These are phyloP conservation scores for Aaosphaeria arxii DNA, from an alignment of 2,329 filamentous ascomycete genomes.

Conservation along the genomic window DNA sequence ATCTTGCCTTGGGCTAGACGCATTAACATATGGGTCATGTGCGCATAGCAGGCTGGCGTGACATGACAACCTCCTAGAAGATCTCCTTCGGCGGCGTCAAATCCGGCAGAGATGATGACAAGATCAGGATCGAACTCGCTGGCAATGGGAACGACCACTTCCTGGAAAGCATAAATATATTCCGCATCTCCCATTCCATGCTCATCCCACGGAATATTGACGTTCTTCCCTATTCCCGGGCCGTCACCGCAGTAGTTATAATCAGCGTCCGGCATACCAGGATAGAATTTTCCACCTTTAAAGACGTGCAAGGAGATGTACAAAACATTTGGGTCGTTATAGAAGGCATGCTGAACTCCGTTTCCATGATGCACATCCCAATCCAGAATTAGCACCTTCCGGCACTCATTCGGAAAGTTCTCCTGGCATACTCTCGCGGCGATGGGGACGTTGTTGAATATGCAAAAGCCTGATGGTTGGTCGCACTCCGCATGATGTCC, in stretches of 20 bases:
- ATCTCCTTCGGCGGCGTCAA: constrained; percentile 92
- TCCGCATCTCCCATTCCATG: constrained; percentile 90
- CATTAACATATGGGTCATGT: constrained; percentile 99
- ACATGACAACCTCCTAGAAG: constrained; percentile 92
- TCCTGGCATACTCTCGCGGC: constrained; percentile 84
- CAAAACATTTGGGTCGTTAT: constrained; percentile 87
- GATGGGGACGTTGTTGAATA: constrained; percentile 97
- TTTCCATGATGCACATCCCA: constrained; percentile 85
- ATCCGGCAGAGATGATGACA: constrained; percentile 92
- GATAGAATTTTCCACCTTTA: constrained; percentile 80
- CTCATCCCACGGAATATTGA: constrained; percentile 67
- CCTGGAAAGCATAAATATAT: constrained; percentile 94
- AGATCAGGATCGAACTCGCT: constrained; percentile 91
- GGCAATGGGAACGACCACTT: constrained; percentile 94
- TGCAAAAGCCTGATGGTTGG: constrained; percentile 86
- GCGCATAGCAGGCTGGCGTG: constrained; percentile 84
- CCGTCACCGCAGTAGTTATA: constrained; percentile 59
- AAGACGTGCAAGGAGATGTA: constrained; percentile 96
- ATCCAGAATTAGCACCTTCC: constrained; percentile 89
- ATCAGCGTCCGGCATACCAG: constrained; percentile 58
- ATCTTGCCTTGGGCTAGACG: constrained; percentile 85
- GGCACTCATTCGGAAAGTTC: constrained; percentile 74
- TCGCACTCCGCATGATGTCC: constrained; percentile 92
- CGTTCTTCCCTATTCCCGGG: constrained; percentile 59
- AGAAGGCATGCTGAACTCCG: constrained; percentile 94